These are phyloP conservation scores for Phaeotremella skinneri DNA, from an alignment of 768 basidiomycete species.

Conservation along the genomic window DNA sequence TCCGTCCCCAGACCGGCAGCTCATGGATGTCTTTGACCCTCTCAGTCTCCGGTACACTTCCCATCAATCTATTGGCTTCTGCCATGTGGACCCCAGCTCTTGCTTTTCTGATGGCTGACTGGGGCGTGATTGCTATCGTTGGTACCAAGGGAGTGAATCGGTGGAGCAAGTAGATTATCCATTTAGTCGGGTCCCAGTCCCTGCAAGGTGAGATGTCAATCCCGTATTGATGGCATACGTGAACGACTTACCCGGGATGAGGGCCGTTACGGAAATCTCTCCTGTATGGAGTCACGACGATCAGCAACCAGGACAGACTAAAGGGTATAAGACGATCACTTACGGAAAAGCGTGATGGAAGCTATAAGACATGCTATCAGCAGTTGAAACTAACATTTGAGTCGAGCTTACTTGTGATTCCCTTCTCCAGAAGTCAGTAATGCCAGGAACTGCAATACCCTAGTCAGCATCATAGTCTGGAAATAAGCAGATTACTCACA, in stretches of 20 bases:
- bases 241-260: constrained; percentile 34
- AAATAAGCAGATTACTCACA: constrained; percentile 53
- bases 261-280: constrained; percentile 66
- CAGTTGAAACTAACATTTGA: not conserved
- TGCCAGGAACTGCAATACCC: constrained; percentile 59
- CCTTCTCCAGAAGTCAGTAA: constrained; percentile 73
- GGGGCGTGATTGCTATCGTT: constrained; percentile 41
- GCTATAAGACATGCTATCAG: constrained; percentile 11
- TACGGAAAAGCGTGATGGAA: constrained; percentile 72
- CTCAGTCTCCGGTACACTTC: constrained; percentile 24
- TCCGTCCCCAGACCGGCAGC: constrained; percentile 39
- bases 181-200: constrained; percentile 81
- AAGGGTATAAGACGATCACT: constrained; percentile 3
- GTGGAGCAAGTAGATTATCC: constrained; percentile 64
- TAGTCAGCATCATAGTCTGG: constrained; percentile 7
- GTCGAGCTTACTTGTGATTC: constrained; percentile 60
- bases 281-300: constrained; percentile 2
- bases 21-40: constrained; percentile 22
- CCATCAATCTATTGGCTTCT: constrained; percentile 39
- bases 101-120: constrained; percentile 43
- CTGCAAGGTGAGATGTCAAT: constrained; percentile 50
- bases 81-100: constrained; percentile 41
- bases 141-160: constrained; percentile 47
- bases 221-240: not conserved
- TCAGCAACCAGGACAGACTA: not conserved